Evolutionary conservation across 495 filamentous ascomycete genomes (phyloP), one percentile per base, ranked within the genome.

Genomic region (Geopyxis carbonaria): DNA sequence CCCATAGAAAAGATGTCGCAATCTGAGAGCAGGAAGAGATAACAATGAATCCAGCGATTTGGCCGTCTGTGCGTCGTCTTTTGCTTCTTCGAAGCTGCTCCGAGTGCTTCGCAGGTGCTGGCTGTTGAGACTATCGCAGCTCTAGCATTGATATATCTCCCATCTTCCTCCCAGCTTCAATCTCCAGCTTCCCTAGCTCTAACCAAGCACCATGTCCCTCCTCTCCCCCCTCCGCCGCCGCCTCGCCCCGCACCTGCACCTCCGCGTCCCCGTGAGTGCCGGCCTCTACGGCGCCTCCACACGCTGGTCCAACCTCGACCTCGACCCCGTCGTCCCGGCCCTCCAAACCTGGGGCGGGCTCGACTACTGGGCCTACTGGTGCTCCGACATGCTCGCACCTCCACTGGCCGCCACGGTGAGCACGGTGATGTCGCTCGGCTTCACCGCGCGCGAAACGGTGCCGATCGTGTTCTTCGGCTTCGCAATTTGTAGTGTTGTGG

Each of bases 391-490:
- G 57, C 47, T 62, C 29, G 59, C 59, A n/a, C 59, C 59, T 31
- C 59, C 59, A 13, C 51, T 61, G n/a, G 59, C 59, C n/a, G 27
- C 45, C 16, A 48, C 45, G 10, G 45, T 48, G 22, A 46, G 43
- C 27, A 46, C 45, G 20, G 59, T 64, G 34, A 62, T 67, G 48
- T 47, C 61, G 2, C 53, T 65, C n/a, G 64, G 64, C 7, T 61
- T 68, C 41, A 66, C 59, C 8, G 61, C 62, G 18, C 51, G 64
- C 38, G 57, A 67, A 42, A 64, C 64, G 3, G 63, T 67, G 18
- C 57, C 61, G 7, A 60, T 65, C 16, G 59, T 64, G 9, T 58
- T 66, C 36, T 61, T 67, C 32, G 64, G 64, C 11, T 61, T 64
- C 46, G 28, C 47, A 20, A 62, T 64, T 25, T 61, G 59, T 28